These are phyloP conservation scores for Nigrospora sphaerica DNA, from an alignment of 2,329 filamentous ascomycete genomes.

Conservation along the genomic window DNA sequence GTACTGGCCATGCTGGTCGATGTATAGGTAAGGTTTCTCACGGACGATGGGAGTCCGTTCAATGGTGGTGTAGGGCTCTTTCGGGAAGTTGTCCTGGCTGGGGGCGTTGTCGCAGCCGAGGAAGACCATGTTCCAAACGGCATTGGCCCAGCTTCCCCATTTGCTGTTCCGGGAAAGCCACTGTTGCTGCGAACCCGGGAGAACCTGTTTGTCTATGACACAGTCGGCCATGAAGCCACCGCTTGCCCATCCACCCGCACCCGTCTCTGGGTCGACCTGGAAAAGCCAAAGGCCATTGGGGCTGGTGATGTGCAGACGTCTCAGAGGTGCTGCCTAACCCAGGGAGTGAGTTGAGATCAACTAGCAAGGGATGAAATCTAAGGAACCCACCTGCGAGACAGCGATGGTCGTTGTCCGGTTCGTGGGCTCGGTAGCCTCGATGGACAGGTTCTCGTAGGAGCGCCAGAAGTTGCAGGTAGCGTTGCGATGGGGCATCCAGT, in stretches of 20 bases:
- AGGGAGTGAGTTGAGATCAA: not conserved
- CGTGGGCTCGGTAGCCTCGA: conserved; percentile 21
- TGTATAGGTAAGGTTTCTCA: conserved; percentile 23
- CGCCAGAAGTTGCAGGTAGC: conserved; percentile 27
- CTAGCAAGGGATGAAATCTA: not conserved
- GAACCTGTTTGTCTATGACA: conserved; percentile 19
- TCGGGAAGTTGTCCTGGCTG: conserved; percentile 17
- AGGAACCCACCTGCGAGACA: conserved; percentile 15
- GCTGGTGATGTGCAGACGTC: conserved; percentile 22
- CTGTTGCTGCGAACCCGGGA: conserved; percentile 25
- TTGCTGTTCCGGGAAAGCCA: conserved; percentile 24
- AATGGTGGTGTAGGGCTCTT: conserved; percentile 20
- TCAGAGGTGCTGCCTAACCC: conserved; percentile 17
- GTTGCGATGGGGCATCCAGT: conserved; percentile 26
- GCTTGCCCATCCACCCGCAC: conserved; percentile 23
- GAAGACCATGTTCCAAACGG: conserved; percentile 27
- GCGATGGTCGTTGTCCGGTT: conserved; percentile 25
- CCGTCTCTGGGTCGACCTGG: conserved; percentile 21
- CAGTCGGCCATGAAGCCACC: conserved; percentile 26
- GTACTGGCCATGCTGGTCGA: conserved; percentile 14
- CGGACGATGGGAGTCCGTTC: conserved; percentile 20
- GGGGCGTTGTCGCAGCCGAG: conserved; percentile 21
- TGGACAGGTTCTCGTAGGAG: conserved; percentile 22
- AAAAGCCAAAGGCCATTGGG: conserved; percentile 24
- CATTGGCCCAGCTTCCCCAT: conserved; percentile 25